phyloP scores from a whole-genome alignment of 768 basidiomycete genomes.

The Leccinum subtestaceum region DNA sequence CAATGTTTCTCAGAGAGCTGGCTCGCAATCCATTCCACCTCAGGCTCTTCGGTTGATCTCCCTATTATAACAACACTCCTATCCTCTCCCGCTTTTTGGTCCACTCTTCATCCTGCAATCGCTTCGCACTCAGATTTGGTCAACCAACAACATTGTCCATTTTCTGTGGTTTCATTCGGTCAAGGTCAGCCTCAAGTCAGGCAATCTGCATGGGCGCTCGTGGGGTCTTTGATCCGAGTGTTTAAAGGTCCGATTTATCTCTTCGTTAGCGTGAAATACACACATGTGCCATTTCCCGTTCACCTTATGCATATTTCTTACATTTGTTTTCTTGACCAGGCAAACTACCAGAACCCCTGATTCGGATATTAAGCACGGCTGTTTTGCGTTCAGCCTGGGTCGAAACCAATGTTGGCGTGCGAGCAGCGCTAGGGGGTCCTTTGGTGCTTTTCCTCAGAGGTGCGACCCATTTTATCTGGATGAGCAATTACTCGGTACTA shows the following conservation, averaged over 20 bases:
- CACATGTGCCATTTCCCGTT: not conserved
- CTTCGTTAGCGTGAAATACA: not conserved
- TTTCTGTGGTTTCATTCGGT: constrained; percentile 41
- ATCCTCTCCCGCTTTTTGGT: constrained; percentile 54
- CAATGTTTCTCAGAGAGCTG: constrained; percentile 15
- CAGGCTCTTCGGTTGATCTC: not conserved
- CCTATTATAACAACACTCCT: constrained; percentile 7
- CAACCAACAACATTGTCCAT: constrained; percentile 31
- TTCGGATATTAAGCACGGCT: constrained; percentile 52
- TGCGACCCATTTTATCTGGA: constrained; percentile 23
- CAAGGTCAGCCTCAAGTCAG: constrained; percentile 69
- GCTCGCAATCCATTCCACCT: constrained; percentile 2
- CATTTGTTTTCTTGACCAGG: constrained; percentile 16
- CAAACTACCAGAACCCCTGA: constrained; percentile 25
- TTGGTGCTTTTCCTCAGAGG: constrained; percentile 71
- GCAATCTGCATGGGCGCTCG: constrained; percentile 65
- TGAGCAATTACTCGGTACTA: not conserved
- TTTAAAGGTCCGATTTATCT: constrained; percentile 41
- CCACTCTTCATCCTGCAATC: constrained; percentile 49
- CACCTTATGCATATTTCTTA: not conserved
- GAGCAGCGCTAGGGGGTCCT: constrained; percentile 65
- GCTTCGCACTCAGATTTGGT: constrained; percentile 30
- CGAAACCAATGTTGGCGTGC: constrained; percentile 71
- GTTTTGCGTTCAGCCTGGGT: constrained; percentile 67
- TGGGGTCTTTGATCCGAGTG: constrained; percentile 40